These are phyloP conservation scores for Corynascus novoguineensis DNA, from an alignment of 495 filamentous ascomycete genomes.

Conservation along the genomic window DNA sequence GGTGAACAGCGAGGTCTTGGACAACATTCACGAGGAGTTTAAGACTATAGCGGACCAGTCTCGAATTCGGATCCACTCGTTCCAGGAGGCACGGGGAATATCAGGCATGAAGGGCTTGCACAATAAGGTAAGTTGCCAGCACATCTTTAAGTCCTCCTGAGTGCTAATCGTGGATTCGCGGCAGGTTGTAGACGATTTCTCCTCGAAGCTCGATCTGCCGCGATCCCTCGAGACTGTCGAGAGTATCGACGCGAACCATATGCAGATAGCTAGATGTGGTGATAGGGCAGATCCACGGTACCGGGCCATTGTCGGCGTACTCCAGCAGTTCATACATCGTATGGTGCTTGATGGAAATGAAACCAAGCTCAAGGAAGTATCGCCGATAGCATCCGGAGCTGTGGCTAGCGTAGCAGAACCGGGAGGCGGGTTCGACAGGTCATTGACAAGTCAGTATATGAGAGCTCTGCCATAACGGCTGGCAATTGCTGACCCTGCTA, in stretches of 20 bases:
- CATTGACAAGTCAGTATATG: neutral
- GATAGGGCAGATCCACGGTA: slow-evolving; percentile 28
- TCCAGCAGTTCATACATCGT: slow-evolving; percentile 18
- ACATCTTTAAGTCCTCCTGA: no score
- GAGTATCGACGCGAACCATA: slow-evolving; percentile 36
- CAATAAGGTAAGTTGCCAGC: slow-evolving; percentile 27
- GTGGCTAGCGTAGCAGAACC: no score
- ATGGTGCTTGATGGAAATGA: neutral
- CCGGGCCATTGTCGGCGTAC: slow-evolving; percentile 29
- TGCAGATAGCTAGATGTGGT: slow-evolving; percentile 33
- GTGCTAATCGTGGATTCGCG: no score
- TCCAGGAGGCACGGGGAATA: slow-evolving; percentile 37
- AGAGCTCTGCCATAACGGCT: neutral
- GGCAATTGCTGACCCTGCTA: neutral
- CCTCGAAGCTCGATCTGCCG: slow-evolving; percentile 32
- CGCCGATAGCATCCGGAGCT: no score
- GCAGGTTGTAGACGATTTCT: slow-evolving; percentile 33
- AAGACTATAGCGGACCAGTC: slow-evolving; percentile 19
- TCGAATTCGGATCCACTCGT: slow-evolving; percentile 38
- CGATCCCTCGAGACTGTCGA: slow-evolving; percentile 33
- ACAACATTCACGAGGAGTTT: slow-evolving; percentile 37
- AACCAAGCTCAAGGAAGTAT: no score
- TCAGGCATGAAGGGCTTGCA: slow-evolving; percentile 35
- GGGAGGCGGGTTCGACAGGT: no score
- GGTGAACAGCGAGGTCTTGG: slow-evolving; percentile 35